phyloP scores from a whole-genome alignment of 1,284 basidiomycete genomes.

The Pisolithus thermaeus region DNA sequence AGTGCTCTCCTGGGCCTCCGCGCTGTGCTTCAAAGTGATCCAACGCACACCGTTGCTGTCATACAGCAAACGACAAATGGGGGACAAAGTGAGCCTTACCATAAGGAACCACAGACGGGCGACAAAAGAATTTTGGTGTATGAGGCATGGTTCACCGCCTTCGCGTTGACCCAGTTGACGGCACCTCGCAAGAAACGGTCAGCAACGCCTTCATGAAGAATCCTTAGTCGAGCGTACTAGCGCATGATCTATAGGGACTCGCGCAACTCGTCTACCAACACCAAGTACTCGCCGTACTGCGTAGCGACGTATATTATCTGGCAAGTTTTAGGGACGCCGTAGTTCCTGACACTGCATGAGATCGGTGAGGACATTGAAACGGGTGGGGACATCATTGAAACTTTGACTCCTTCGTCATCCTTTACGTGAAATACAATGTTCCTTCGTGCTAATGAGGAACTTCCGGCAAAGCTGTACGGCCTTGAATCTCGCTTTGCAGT shows the following conservation, averaged over 20 bases:
- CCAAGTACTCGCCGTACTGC: slow-evolving; percentile 75
- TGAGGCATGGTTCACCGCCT: too few relatives aligned
- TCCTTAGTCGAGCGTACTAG: slow-evolving; percentile 35
- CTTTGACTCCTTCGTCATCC: slow-evolving; percentile 70
- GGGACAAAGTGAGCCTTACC: too few relatives aligned
- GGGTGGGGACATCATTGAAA: slow-evolving; percentile 24
- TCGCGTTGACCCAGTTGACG: too few relatives aligned
- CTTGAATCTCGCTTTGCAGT: slow-evolving; percentile 15
- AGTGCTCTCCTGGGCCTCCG: too few relatives aligned
- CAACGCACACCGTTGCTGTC: too few relatives aligned
- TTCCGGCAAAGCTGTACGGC: slow-evolving; percentile 13
- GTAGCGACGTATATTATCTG: slow-evolving; percentile 50
- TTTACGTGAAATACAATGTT: slow-evolving; percentile 79
- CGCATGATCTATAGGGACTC: slow-evolving; percentile 46
- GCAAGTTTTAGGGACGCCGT: slow-evolving; percentile 55
- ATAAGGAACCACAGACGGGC: too few relatives aligned
- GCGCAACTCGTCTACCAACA: slow-evolving; percentile 70
- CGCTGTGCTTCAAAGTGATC: too few relatives aligned
- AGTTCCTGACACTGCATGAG: neutral
- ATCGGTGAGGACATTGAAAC: neutral
- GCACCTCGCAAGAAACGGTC: too few relatives aligned
- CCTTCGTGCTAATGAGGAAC: slow-evolving; percentile 22
- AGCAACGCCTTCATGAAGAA: too few relatives aligned
- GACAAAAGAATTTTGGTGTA: too few relatives aligned
- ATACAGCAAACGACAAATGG: too few relatives aligned